Conservation (phyloP, 2,329 filamentous ascomycete species). For the Amylocarpus encephaloides region DNA sequence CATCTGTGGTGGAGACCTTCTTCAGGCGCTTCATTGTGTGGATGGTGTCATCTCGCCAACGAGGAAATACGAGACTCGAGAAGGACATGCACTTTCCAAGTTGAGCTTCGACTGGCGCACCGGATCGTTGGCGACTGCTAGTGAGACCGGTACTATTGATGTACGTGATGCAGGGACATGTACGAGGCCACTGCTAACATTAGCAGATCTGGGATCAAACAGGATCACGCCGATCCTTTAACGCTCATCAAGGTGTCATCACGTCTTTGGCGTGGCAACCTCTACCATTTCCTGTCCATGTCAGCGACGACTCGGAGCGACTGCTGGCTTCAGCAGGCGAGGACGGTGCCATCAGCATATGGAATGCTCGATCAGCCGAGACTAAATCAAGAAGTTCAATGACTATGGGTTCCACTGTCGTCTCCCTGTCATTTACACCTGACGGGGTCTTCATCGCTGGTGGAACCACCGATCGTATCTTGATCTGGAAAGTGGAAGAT, state of each 20-base stretch:
- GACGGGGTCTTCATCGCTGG: conserved; percentile 58
- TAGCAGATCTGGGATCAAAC: conserved; percentile 34
- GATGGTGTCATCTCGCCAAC: conserved; percentile 41
- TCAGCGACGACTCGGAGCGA: conserved; percentile 38
- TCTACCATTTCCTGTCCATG: conserved; percentile 33
- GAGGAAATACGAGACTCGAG: conserved; percentile 46
- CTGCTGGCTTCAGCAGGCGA: conserved; percentile 56
- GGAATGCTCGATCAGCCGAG: conserved; percentile 51
- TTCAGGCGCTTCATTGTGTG: conserved; percentile 43
- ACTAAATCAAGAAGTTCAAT: conserved; percentile 52
- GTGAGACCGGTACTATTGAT: conserved; percentile 53
- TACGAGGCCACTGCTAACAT: conserved; percentile 35
- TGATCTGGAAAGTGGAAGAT: conserved; percentile 61
- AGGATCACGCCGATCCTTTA: conserved; percentile 49
- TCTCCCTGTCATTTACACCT: conserved; percentile 55
- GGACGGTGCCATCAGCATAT: conserved; percentile 56
- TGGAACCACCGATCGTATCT: conserved; percentile 50
- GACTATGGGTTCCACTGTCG: conserved; percentile 53
- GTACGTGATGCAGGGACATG: conserved; percentile 36
- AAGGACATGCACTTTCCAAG: conserved; percentile 48
- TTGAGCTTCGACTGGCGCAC: conserved; percentile 51
- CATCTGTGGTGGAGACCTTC: conserved; percentile 50
- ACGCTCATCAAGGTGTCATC: conserved; percentile 52
- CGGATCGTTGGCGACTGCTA: conserved; percentile 51
- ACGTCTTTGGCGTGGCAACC: conserved; percentile 58